phyloP scores from a whole-genome alignment of 306 rosid species.

The Senna siamea region DNA sequence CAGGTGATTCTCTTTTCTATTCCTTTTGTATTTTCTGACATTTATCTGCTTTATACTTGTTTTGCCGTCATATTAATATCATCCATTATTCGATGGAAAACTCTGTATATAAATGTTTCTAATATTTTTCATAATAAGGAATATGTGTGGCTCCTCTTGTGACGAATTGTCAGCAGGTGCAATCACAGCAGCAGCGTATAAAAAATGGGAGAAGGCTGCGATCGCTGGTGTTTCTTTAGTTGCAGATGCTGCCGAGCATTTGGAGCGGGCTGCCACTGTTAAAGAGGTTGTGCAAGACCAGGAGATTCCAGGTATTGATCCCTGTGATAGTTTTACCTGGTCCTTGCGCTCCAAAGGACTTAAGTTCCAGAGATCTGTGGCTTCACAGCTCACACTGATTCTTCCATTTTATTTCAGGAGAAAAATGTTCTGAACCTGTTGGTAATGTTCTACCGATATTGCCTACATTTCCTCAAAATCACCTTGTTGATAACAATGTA shows the following conservation, averaged over 20 bases:
- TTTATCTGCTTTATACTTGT: constrained; percentile 22
- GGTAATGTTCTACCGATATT: constrained; percentile 51
- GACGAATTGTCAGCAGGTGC: constrained; percentile 48
- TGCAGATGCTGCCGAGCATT: constrained; percentile 99
- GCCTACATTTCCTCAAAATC: constrained; percentile 60
- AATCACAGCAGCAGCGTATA: constrained; percentile 77
- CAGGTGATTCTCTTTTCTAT: constrained; percentile 61
- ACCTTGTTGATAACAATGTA: constrained; percentile 55
- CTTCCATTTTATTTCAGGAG: constrained; percentile 56
- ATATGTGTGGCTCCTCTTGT: constrained; percentile 22
- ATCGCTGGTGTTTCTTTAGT: constrained; percentile 98
- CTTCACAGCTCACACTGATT: constrained; percentile 36
- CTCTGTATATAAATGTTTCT: not conserved
- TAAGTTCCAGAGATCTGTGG: constrained; percentile 24
- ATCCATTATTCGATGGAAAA: constrained; percentile 1
- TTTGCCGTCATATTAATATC: constrained; percentile 25
- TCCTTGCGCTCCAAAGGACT: constrained; percentile 25
- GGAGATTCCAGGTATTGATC: constrained; percentile 56
- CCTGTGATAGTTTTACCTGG: constrained; percentile 28
- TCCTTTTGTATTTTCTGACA: constrained; percentile 18
- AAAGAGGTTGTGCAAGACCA: constrained; percentile 65
- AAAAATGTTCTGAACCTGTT: constrained; percentile 51
- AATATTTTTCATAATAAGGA: not conserved
- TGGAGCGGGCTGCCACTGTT: constrained; percentile 74
- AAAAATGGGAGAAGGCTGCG: constrained; percentile 98